Base-by-base conservation (phyloP, 371 early-diverging fungal species). In the Mucor irregularis region DNA sequence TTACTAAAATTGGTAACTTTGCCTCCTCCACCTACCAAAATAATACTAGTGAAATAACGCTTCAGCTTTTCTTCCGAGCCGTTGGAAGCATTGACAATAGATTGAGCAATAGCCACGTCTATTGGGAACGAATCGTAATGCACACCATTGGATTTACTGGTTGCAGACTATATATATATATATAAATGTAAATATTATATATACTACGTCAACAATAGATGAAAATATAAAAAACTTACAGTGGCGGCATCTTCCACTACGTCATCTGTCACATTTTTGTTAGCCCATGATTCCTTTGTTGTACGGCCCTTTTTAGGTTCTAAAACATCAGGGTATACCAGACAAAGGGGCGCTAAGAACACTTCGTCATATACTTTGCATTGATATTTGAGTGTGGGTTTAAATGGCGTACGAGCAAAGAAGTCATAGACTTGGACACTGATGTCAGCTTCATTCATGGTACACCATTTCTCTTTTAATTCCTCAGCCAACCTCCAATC, bases 341-440 rank as follows among this genome's bases (percentile, higher is more conserved):
- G 46, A 47, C 84, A 81, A 54, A 78, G 51, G 5, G 94, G 90
- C 0, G 93, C 90, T n/a, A 90, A 62, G 42, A 89, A 85, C 14
- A 82, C 87, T 58, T 94, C 95, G 50, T 92, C 94, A 53, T 92
- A 94, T 0, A 90, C 85, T 64, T 95, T 95, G 69, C 91, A 81
- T 52, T 84, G 86, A 54, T 86, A 91, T 56, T 90, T 89, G 10
- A 69, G 68, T 0, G 95, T 92, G 2, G 80, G 77, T 21, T 81
- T 62, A 39, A 84, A 74, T 0, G 93, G 93, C 16, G 71, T 76
- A 37, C 95, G 80, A 4, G 91, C 88, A 71, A 86, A 91, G 56
- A 94, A 91, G 54, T 84, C 85, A 62, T 84, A 86, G 5, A 94
- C 81, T 47, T 91, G 90, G 10, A 91, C 84, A 47, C 85, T 88